Percentiles rank a stretch among this genome's conserved stretches.
These are phyloP conservation scores for Metschnikowia proteae DNA, from an alignment of 805 yeast species.

Conservation along the genomic window DNA sequence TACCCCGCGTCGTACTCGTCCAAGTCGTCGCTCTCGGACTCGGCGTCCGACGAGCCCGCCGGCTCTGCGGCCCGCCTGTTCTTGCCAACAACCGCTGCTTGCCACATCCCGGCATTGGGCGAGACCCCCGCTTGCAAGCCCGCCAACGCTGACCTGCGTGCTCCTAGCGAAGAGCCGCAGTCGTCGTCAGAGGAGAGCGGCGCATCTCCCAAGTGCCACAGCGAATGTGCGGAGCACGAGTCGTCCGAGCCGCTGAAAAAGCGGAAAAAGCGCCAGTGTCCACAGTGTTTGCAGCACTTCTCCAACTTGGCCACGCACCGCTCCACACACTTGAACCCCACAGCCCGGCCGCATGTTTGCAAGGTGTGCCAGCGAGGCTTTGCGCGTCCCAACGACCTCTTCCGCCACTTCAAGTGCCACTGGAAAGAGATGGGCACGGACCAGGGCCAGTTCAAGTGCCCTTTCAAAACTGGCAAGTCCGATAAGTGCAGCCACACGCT, in stretches of 20 bases:
- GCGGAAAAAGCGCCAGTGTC: conserved; percentile 68
- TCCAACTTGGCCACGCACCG: conserved; percentile 81
- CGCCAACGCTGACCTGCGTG: neutral
- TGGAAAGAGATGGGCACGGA: conserved; percentile 69
- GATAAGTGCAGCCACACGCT: conserved; percentile 66
- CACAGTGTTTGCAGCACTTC: conserved; percentile 62
- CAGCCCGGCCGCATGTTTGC: conserved; percentile 75
- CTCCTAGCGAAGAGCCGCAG: neutral
- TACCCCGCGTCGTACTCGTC: conserved; percentile 1
- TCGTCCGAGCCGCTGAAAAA: conserved; percentile 34
- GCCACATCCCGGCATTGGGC: neutral
- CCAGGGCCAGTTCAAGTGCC: conserved; percentile 74
- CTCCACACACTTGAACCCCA: conserved; percentile 70
- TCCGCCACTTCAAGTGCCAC: conserved; percentile 83
- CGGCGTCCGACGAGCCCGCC: neutral
- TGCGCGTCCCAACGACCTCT: conserved; percentile 81
- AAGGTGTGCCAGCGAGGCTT: conserved; percentile 78
- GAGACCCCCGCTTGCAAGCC: neutral
- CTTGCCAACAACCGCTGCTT: neutral
- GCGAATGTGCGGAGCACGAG: neutral
- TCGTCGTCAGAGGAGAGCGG: neutral
- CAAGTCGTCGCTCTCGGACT: neutral
- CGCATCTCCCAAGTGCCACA: neutral
- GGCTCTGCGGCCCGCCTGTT: neutral
- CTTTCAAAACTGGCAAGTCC: conserved; percentile 46